phyloP scores from a whole-genome alignment of 2,329 filamentous ascomycete species.

The Rhinocladiella similis region DNA sequence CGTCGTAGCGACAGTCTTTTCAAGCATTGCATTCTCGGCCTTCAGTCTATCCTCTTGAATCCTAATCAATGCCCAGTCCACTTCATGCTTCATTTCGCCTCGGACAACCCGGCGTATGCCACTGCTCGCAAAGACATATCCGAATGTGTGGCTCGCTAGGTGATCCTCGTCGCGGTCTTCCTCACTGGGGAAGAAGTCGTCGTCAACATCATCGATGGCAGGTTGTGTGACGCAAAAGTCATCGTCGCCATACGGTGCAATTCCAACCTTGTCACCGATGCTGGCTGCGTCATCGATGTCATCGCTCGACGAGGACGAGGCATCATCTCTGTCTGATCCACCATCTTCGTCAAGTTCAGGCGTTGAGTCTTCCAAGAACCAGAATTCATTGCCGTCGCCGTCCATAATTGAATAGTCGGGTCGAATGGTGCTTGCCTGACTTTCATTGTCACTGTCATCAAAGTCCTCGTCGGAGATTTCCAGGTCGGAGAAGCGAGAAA shows the following conservation, averaged over 20 bases:
- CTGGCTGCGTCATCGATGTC: slow-evolving; percentile 50
- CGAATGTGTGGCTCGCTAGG: slow-evolving; percentile 75
- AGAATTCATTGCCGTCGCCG: slow-evolving; percentile 43
- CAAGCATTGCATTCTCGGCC: slow-evolving; percentile 65
- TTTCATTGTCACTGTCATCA: slow-evolving; percentile 26
- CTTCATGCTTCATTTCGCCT: slow-evolving; percentile 77
- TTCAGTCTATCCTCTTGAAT: slow-evolving; percentile 72
- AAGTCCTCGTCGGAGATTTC: slow-evolving; percentile 54
- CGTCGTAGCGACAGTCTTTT: slow-evolving; percentile 36
- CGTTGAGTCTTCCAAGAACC: slow-evolving; percentile 46
- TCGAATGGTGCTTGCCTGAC: slow-evolving; percentile 29
- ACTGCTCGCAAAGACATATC: slow-evolving; percentile 84
- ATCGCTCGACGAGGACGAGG: slow-evolving; percentile 30
- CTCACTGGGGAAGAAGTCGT: slow-evolving; percentile 75
- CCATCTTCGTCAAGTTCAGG: slow-evolving; percentile 42
- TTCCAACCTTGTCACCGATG: slow-evolving; percentile 64
- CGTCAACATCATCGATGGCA: slow-evolving; percentile 80
- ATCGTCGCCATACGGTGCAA: slow-evolving; percentile 57
- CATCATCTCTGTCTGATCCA: slow-evolving; percentile 55
- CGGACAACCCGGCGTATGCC: slow-evolving; percentile 76
- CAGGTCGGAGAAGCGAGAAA: slow-evolving; percentile 43
- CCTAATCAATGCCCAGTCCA: slow-evolving; percentile 91
- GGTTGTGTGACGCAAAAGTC: slow-evolving; percentile 86
- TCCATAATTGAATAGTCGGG: slow-evolving; percentile 38
- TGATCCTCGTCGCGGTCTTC: slow-evolving; percentile 79